Percentiles rank a stretch among this genome's conserved stretches.
phyloP scores from a whole-genome alignment of 495 filamentous ascomycete species.

The Apiosordaria backusii region DNA sequence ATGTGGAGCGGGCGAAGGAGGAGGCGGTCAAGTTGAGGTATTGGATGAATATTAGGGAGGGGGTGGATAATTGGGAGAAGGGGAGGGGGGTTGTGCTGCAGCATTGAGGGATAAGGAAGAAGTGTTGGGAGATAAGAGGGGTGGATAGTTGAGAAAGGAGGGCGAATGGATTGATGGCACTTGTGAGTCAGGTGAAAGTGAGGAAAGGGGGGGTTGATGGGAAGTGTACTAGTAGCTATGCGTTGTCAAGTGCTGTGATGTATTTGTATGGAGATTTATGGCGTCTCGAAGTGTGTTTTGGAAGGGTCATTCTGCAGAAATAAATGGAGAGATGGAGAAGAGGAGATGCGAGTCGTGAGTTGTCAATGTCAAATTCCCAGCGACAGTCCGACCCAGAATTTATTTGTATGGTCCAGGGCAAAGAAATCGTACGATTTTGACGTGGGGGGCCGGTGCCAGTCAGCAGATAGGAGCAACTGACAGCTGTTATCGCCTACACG shows the following conservation, averaged over 20 bases:
- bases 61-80: constrained; percentile 74
- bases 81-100: constrained; percentile 65
- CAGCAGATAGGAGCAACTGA: neutral
- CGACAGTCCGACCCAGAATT: neutral
- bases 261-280: neutral
- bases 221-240: neutral
- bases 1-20: constrained; percentile 60
- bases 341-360: too few species aligned
- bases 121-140: neutral
- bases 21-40: constrained; percentile 81
- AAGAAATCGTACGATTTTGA: neutral
- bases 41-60: constrained; percentile 85
- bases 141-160: neutral
- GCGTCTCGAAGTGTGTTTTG: neutral
- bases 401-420: neutral
- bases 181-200: neutral
- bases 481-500: neutral
- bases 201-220: neutral
- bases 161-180: neutral
- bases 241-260: neutral
- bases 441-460: neutral
- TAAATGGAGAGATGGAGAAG: neutral
- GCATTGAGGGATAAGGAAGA: constrained; percentile 57
- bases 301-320: neutral
- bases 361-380: neutral